Base-by-base conservation (phyloP, 768 basidiomycete genomes). In the Kwoniella mangroviensis region DNA sequence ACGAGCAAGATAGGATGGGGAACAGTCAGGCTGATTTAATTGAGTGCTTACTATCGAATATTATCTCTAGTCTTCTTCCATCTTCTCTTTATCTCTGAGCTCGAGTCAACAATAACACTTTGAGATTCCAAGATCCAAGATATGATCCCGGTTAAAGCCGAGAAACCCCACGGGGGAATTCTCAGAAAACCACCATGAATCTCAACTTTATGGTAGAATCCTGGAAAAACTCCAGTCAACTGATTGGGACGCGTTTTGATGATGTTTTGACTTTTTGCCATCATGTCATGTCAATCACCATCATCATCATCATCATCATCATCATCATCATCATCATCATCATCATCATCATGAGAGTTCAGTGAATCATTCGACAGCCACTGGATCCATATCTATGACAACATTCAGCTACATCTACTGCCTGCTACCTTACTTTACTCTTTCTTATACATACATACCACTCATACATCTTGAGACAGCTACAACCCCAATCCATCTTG, bases 151-250 rank as follows among this genome's bases (percentile, higher is more conserved):
- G 6, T 34, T 6, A 7, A 34, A 34, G 34, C 34, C 34, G 34
- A 34, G 34, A 6, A 6, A 34, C 34, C 34, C 34, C 34, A 34
- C 34, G 19, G 7, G 6, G 26, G 45, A 24, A n/a, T 51, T 54
- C 62, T 26, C 49, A 63, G 52, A 63, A 51, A 63, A 51, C 62
- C 28, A 17, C 11, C 0, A 40, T 42, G 21, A 56, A 56, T 21
- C 55, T 56, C 17, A 56, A 15, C 22, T 21, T 12, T 24, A 10
- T 22, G 22, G 28, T 34, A 22, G 21, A 3, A 4, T 34, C 21
- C 55, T 22, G 55, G 13, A 22, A 11, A 22, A 56, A 56, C 55
- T 62, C 4, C 45, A 41, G 52, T 63, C 62, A 63, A 51, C 62
- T 54, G 15, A 52, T 26, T 51, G 2, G 24, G 52, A 63, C 26